Evolutionary conservation across 2,329 filamentous ascomycete species (phyloP).

Genomic region (Peltaster fructicola): DNA sequence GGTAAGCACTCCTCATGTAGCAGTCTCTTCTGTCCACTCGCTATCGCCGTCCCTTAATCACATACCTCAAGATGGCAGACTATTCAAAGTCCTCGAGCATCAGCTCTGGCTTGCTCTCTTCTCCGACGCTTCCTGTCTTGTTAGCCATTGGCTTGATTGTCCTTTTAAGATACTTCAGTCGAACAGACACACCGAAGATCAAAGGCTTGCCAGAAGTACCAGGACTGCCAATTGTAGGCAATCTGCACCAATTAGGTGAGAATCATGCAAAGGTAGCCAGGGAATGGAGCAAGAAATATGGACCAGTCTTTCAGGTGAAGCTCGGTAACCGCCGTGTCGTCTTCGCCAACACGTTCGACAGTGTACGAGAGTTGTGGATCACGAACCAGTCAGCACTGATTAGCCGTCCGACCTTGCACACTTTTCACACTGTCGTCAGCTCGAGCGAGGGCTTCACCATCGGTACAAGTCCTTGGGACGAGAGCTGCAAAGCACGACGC

Average conservation of each 20-base stretch:
- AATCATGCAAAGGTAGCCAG: slow-evolving; percentile 29
- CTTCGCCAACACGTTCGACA: slow-evolving; percentile 62
- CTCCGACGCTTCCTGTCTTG: slow-evolving; percentile 2
- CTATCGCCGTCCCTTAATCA: no score
- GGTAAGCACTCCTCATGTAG: no score
- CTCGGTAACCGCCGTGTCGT: slow-evolving; percentile 57
- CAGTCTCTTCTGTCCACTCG: no score
- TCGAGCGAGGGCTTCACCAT: slow-evolving; percentile 66
- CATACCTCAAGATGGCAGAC: no score
- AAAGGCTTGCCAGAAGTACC: slow-evolving; percentile 30
- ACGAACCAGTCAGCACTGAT: slow-evolving; percentile 62
- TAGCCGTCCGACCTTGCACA: slow-evolving; percentile 61
- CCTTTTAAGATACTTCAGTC: slow-evolving; percentile 26
- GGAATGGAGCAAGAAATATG: slow-evolving; percentile 30
- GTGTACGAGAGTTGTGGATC: slow-evolving; percentile 59
- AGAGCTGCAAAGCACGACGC: slow-evolving; percentile 57
- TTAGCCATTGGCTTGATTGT: no score
- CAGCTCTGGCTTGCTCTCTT: slow-evolving; percentile 4
- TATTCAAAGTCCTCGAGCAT: no score
- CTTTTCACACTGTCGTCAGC: slow-evolving; percentile 65
- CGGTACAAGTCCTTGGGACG: slow-evolving; percentile 69
- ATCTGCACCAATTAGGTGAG: slow-evolving; percentile 27
- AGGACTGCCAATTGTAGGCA: slow-evolving; percentile 30
- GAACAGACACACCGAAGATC: slow-evolving; percentile 31
- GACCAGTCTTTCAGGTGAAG: slow-evolving; percentile 32